Evolutionary conservation across 371 early-diverging fungal species (phyloP), one percentile per base, ranked within the genome.

Genomic region (Rhizopus stolonifer): DNA sequence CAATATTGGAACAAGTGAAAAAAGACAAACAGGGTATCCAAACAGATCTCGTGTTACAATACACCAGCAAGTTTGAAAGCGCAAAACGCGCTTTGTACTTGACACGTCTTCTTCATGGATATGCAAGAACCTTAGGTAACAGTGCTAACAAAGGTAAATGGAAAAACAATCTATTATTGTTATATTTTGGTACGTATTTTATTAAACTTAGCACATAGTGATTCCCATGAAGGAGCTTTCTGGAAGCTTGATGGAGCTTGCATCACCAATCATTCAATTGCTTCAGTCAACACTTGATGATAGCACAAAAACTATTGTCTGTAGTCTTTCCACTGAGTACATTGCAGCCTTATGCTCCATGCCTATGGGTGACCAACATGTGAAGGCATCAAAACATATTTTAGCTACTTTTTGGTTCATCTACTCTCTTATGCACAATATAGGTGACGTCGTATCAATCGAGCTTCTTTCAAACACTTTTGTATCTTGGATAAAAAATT

Each of bases 391-490:
- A 3, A 64, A 67, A 49, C 49, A 51, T 59, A 54, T 54, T 3
- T 14, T 64, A 1, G 67, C 67, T 26, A 52, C 67, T 10, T 52
- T 72, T 18, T 75, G 72, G 72, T 64, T 72, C 51, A 58, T 69
- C 2, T 69, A 61, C 46, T 43, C 61, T 15, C 23, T 57, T 50
- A 49, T 61, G 10, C 44, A 36, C n/a, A 49, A 54, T 6, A 48
- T 56, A 32, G 60, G 56, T 5, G 54, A 66, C 21, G 31, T 54
- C 14, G 39, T 53, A 38, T 61, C 60, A 7, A 45, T 60, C 5
- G 32, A 49, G 0, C 31, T 44, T 11, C 33, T 72, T 0, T 58
- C 64, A 0, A 42, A 23, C 18, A 58, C 73, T 1, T 69, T 76
- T 38, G 48, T 43, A 9, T 39, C 55, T 0, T 70, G 73, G 70